phyloP scores from a whole-genome alignment of 768 basidiomycete genomes.

The Lactarius evosmus region DNA sequence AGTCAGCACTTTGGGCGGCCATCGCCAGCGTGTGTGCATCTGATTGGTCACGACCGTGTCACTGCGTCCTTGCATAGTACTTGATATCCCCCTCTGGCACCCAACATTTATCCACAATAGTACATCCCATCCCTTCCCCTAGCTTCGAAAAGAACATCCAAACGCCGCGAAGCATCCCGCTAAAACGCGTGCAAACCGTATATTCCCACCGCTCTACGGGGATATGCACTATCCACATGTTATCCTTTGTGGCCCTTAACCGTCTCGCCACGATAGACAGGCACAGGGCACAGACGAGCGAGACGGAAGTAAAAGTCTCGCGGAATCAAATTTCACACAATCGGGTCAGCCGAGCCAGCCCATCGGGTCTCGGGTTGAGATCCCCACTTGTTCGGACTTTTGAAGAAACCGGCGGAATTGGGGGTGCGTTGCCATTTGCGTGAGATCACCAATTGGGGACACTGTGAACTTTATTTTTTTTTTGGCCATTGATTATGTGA shows the following conservation, averaged over 20 bases:
- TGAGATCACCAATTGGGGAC: background rate
- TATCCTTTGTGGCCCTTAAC: background rate
- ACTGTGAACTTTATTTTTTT: background rate
- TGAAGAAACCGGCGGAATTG: background rate
- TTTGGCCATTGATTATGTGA: slow-evolving; percentile 7
- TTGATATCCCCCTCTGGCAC: too few species aligned
- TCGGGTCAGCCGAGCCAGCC: background rate
- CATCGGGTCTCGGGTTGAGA: background rate
- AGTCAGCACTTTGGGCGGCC: background rate
- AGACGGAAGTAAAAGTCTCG: slow-evolving; percentile 1
- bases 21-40: too few species aligned
- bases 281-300: too few species aligned
- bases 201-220: background rate
- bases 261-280: background rate
- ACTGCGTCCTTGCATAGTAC: too few species aligned
- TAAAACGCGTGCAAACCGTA: background rate
- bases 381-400: background rate
- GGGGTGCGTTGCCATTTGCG: background rate
- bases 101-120: background rate
- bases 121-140: background rate
- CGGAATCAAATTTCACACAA: background rate
- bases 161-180: background rate
- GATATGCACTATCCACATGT: background rate
- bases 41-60: too few species aligned
- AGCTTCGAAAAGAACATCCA: background rate